Evolutionary conservation across 805 yeast species (phyloP).

Genomic region (Lipomyces yamadae): DNA sequence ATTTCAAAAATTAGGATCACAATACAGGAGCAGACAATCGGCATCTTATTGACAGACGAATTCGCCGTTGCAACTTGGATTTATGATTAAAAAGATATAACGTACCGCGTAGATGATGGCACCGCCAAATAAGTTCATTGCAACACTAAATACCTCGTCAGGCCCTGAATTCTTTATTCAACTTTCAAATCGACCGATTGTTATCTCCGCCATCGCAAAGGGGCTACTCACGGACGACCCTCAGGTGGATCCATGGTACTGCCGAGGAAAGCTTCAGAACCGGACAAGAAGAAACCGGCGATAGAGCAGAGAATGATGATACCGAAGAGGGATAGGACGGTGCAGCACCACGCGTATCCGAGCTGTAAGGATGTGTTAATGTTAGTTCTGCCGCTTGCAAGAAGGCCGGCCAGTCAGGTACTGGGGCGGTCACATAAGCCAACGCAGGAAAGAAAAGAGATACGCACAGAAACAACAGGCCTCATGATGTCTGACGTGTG

Average conservation of each 20-base stretch:
- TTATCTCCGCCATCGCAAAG: background rate
- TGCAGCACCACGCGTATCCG: constrained; percentile 84
- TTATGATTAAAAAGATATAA: background rate
- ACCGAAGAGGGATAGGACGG: constrained; percentile 89
- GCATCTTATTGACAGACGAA: background rate
- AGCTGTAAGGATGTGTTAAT: constrained; percentile 20
- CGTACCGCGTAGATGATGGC: constrained; percentile 70
- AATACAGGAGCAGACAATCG: background rate
- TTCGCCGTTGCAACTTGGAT: background rate
- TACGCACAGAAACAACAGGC: constrained; percentile 38
- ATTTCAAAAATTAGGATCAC: background rate
- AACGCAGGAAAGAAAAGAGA: background rate
- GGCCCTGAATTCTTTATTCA: background rate
- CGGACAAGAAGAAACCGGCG: constrained; percentile 77
- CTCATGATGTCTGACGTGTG: constrained; percentile 23
- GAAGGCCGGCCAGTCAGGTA: no score
- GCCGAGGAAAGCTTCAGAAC: constrained; percentile 92
- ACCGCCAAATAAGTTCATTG: constrained; percentile 87
- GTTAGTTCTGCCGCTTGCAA: background rate
- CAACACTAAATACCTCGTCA: constrained; percentile 57
- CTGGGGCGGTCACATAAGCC: background rate
- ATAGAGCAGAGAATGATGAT: constrained; percentile 82
- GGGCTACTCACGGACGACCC: constrained; percentile 68
- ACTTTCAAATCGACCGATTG: background rate
- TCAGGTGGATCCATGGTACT: constrained; percentile 88